These are phyloP conservation scores for Cystobasidiaceae sp. DNA, from an alignment of 1,284 basidiomycete species.

Conservation along the genomic window DNA sequence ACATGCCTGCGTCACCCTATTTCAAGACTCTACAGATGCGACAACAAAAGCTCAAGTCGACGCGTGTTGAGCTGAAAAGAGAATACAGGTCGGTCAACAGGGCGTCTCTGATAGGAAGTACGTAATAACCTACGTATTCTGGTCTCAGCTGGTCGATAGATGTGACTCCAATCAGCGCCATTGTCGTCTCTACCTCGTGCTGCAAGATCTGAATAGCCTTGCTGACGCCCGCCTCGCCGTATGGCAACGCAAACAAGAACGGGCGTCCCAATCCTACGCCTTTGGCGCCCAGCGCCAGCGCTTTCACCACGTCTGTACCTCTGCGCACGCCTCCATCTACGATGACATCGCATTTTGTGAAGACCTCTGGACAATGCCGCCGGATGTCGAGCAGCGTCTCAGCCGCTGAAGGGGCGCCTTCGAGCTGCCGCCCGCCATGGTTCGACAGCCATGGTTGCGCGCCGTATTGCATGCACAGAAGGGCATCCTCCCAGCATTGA, in stretches of 20 bases:
- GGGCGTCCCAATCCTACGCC: conserved; percentile 74
- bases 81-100: not conserved
- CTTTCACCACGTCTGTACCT: conserved; percentile 87
- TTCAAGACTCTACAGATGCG: too few relatives aligned
- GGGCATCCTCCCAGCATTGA: conserved; percentile 59
- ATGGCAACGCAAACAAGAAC: conserved; percentile 12
- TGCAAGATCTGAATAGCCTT: conserved; percentile 6
- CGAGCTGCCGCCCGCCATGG: conserved; percentile 50
- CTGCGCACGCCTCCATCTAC: conserved; percentile 80
- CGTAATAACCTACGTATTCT: not conserved
- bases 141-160: not conserved
- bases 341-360: conserved; percentile 62
- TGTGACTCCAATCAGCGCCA: not conserved
- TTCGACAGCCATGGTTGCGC: conserved; percentile 47
- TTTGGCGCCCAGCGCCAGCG: conserved; percentile 79
- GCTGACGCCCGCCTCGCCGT: not conserved
- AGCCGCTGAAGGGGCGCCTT: conserved; percentile 31
- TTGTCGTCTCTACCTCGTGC: conserved; percentile 8
- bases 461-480: conserved; percentile 41
- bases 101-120: not conserved
- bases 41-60: not conserved
- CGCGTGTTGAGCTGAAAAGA: not conserved
- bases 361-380: conserved; percentile 65
- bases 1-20: too few relatives aligned
- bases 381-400: conserved; percentile 52